phyloP scores from a whole-genome alignment of 1,284 basidiomycete species.

The Jaminaea rosea region DNA sequence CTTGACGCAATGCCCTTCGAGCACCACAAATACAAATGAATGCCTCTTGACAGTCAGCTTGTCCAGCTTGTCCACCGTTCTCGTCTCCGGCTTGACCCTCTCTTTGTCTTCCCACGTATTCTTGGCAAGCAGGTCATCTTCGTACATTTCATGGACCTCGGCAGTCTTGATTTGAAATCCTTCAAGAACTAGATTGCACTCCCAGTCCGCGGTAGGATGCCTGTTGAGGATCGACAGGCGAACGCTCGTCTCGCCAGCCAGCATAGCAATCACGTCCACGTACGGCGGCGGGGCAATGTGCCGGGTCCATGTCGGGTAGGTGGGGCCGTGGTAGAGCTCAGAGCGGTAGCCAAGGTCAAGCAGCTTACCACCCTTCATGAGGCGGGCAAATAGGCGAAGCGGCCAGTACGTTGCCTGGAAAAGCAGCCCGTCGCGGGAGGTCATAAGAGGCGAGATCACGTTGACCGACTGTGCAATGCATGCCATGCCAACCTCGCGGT shows the following conservation, averaged over 20 bases:
- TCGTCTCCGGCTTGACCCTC: slow-evolving; percentile 11
- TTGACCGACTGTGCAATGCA: slow-evolving; percentile 60
- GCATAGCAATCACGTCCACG: slow-evolving; percentile 54
- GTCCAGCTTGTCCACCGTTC: background rate
- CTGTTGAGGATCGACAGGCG: slow-evolving; percentile 54
- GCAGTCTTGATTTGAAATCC: slow-evolving; percentile 9
- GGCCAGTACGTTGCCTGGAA: slow-evolving; percentile 56
- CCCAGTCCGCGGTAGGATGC: slow-evolving; percentile 34
- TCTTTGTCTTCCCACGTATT: slow-evolving; percentile 21
- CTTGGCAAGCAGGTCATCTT: slow-evolving; percentile 14
- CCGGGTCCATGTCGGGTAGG: slow-evolving; percentile 53
- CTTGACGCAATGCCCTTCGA: too few species aligned
- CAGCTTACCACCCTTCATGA: slow-evolving; percentile 54
- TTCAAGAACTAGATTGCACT: slow-evolving; percentile 7
- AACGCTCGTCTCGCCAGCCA: slow-evolving; percentile 48
- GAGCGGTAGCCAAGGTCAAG: slow-evolving; percentile 49
- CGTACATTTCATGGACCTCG: slow-evolving; percentile 14
- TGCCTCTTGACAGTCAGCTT: background rate
- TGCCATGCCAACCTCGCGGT: slow-evolving; percentile 57
- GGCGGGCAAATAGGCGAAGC: slow-evolving; percentile 54
- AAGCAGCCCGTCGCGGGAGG: slow-evolving; percentile 51
- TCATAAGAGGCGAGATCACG: slow-evolving; percentile 54
- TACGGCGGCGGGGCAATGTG: slow-evolving; percentile 46
- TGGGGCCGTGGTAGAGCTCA: slow-evolving; percentile 52
- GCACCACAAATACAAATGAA: background rate